Evolutionary conservation across 202 grass and related monocot species (phyloP), one percentile per base, ranked within the genome.

Genomic region (Elaeis oleifera): DNA sequence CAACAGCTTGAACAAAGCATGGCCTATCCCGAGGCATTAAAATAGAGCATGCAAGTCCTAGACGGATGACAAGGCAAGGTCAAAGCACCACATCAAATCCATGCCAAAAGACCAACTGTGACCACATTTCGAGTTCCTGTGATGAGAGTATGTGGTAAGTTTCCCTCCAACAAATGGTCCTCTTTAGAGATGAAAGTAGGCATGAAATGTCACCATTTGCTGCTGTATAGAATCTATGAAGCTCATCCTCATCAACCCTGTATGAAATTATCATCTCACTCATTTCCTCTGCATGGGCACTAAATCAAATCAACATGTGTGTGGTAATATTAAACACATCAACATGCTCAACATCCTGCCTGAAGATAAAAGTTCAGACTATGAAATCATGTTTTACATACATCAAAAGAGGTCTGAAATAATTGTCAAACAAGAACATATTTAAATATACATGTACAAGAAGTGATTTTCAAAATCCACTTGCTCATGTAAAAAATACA

Each of bases 71-170:
- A 71, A 92, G 84, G 76, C 88, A 97, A 73, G 84, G 92, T 19
- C 82, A 73, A 61, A 81, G 71, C 77, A 81, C 79, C 61, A 86
- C 79, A 63, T 97, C 92, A 74, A 75, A 85, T 64, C 84, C 88
- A 83, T 97, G 92, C 92, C 92, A 97, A 60, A 91, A 97, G 23
- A 97, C 82, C 50, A 97, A 80, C 75, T 89, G 84, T 64, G 87
- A 91, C 92, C 88, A 91, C 32, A 62, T 83, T 72, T 89, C 87
- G 24, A 97, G 92, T 71, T 97, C 92, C 60, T 89, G 84, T 56
- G 75, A 74, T 22, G 84, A 86, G 67, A 92, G 88, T 72, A 97
- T 89, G 74, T 89, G 71, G 64, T 85, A 97, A 22, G 68, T 89
- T 64, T 97, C 88, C 69, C 82, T 89, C 92, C 92, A 97, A 67